Conservation (phyloP, 2,329 filamentous ascomycete species). For the Paraconiothyrium sp. region DNA sequence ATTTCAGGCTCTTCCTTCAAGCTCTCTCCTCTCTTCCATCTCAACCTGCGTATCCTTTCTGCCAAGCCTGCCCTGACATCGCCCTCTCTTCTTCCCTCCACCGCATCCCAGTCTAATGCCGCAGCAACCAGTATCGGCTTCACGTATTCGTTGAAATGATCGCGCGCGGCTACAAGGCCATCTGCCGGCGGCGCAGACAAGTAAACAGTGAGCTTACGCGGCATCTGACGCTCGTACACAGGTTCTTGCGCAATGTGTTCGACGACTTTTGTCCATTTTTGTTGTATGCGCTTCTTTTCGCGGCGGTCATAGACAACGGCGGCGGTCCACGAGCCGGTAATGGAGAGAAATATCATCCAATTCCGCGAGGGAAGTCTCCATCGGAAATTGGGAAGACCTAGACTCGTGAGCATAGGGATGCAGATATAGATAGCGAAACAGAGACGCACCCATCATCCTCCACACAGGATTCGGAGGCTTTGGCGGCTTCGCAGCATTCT, state of each 20-base stretch:
- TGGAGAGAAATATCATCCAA: constrained; percentile 92
- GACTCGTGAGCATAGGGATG: constrained; percentile 10
- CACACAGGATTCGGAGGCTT: constrained; percentile 50
- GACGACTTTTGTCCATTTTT: constrained; percentile 87
- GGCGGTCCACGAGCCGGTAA: constrained; percentile 79
- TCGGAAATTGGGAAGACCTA: constrained; percentile 84
- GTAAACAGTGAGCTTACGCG: constrained; percentile 85
- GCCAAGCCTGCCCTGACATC: constrained; percentile 88
- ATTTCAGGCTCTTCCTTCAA: constrained; percentile 55
- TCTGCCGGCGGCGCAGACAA: constrained; percentile 88
- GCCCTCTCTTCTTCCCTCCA: constrained; percentile 92
- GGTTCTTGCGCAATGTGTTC: constrained; percentile 83
- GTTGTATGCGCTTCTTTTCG: constrained; percentile 84
- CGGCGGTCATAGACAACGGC: constrained; percentile 92
- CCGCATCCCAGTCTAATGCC: constrained; percentile 93
- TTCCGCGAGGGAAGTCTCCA: constrained; percentile 91
- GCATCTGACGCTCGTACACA: constrained; percentile 76
- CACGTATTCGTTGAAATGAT: constrained; percentile 95
- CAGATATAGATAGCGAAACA: constrained; percentile 5
- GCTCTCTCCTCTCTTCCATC: constrained; percentile 69
- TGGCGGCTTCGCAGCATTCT: constrained; percentile 37
- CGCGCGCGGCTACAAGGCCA: constrained; percentile 82
- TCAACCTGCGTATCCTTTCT: constrained; percentile 77
- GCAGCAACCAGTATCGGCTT: constrained; percentile 92
- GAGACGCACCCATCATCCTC: constrained; percentile 50